Conservation (phyloP, 2,329 filamentous ascomycete genomes). For the Monilinia fructigena region DNA sequence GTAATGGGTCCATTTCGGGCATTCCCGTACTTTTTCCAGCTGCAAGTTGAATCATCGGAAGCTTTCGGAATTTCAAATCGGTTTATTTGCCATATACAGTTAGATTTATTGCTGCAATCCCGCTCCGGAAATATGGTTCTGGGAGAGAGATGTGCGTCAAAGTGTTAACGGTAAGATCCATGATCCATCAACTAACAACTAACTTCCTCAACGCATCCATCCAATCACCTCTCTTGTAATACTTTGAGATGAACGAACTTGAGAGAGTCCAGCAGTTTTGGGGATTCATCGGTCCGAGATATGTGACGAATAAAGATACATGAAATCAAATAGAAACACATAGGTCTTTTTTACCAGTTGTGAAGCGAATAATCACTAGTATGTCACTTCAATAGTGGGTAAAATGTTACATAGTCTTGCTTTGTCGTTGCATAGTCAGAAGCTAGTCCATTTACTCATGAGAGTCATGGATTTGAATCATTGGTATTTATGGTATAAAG, state of each 20-base stretch:
- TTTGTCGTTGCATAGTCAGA: slow-evolving; percentile 4
- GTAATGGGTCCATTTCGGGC: slow-evolving; percentile 12
- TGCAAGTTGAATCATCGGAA: slow-evolving; percentile 9
- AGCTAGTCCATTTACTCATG: slow-evolving; percentile 8
- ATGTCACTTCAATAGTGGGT: background rate
- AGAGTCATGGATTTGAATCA: slow-evolving; percentile 10
- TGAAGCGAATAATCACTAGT: background rate
- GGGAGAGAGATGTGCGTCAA: background rate
- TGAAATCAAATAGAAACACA: slow-evolving; percentile 12
- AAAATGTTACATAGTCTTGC: slow-evolving; percentile 12
- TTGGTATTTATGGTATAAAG: slow-evolving; percentile 3
- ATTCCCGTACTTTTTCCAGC: slow-evolving; percentile 5
- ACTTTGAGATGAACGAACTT: slow-evolving; percentile 12
- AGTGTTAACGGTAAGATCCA: slow-evolving; percentile 16
- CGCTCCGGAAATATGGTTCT: slow-evolving; percentile 21
- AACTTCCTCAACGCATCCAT: background rate
- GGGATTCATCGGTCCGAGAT: slow-evolving; percentile 20
- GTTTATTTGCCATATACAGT: slow-evolving; percentile 11
- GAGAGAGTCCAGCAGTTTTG: slow-evolving; percentile 3
- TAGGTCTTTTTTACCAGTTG: background rate
- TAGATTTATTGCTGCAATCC: slow-evolving; percentile 5
- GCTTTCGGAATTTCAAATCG: slow-evolving; percentile 16
- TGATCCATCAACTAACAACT: slow-evolving; percentile 11
- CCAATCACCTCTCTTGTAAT: slow-evolving; percentile 8
- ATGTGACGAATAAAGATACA: slow-evolving; percentile 13